Evolutionary conservation across 352 stramenopile genomes (phyloP).

Genomic region (Globisporangium heterothallicum): DNA sequence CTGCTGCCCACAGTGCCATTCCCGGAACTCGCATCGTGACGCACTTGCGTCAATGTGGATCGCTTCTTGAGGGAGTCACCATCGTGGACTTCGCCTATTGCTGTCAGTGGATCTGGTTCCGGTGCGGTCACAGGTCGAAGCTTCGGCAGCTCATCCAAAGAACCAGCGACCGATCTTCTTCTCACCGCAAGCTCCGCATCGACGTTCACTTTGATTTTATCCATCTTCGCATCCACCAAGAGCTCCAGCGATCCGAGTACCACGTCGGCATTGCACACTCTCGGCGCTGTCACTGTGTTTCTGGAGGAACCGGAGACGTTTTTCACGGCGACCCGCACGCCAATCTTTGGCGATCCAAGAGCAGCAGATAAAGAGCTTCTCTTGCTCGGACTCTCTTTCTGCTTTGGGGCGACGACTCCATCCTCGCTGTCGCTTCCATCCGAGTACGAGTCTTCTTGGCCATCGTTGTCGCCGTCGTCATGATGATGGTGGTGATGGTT

Average conservation of each 20-base stretch:
- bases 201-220: slow-evolving; percentile 60
- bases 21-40: slow-evolving; percentile 16
- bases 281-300: slow-evolving; percentile 28
- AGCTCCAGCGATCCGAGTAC: slow-evolving; percentile 48
- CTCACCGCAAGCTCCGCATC: slow-evolving; percentile 45
- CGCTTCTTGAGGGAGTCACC: slow-evolving; percentile 11
- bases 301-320: slow-evolving; percentile 5
- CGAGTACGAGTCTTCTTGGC: slow-evolving; percentile 31
- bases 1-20: background rate
- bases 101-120: slow-evolving; percentile 20
- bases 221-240: slow-evolving; percentile 38
- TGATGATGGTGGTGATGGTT: background rate
- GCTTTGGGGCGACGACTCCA: background rate
- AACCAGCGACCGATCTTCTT: slow-evolving; percentile 13
- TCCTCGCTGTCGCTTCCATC: slow-evolving; percentile 39
- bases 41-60: slow-evolving; percentile 35
- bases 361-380: slow-evolving; percentile 5
- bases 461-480: slow-evolving; percentile 16
- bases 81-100: background rate
- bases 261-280: slow-evolving; percentile 49
- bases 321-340: slow-evolving; percentile 10
- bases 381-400: slow-evolving; percentile 8
- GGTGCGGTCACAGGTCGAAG: slow-evolving; percentile 34
- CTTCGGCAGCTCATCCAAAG: slow-evolving; percentile 35
- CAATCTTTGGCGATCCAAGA: slow-evolving; percentile 9